phyloP scores from a whole-genome alignment of 208 protist species.

The Angomonas ambiguus region DNA sequence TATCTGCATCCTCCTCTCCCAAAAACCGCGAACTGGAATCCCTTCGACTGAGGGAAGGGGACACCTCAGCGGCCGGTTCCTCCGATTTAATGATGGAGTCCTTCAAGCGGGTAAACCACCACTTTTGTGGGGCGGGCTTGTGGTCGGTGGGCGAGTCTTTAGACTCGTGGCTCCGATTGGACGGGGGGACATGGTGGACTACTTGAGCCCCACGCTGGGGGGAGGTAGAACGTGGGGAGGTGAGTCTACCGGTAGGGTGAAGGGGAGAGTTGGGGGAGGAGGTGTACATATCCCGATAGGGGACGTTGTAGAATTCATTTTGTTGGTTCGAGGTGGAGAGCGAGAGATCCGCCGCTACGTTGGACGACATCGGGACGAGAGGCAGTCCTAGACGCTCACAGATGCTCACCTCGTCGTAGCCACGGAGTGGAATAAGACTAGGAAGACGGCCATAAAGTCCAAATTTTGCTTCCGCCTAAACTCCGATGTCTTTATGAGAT shows the following conservation, averaged over 20 bases:
- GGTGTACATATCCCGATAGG: constrained; percentile 15
- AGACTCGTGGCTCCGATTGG: too few relatives aligned
- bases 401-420: constrained; percentile 44
- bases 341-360: not conserved
- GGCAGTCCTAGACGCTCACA: constrained; percentile 36
- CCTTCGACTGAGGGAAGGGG: not conserved
- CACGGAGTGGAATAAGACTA: constrained; percentile 43
- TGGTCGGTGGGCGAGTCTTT: not conserved
- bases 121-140: not conserved
- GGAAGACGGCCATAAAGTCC: constrained; percentile 52
- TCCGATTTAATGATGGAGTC: not conserved
- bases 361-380: constrained; percentile 8
- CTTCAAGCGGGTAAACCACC: constrained; percentile 5
- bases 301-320: constrained; percentile 20
- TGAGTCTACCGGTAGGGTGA: too few relatives aligned
- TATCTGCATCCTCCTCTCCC: not conserved
- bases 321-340: not conserved
- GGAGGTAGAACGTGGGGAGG: too few relatives aligned
- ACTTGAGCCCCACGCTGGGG: too few relatives aligned
- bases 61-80: not conserved
- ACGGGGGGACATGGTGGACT: too few relatives aligned
- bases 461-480: constrained; percentile 46
- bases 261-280: not conserved
- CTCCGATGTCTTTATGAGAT: constrained; percentile 22
- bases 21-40: not conserved